Percentiles rank a stretch among this genome's conserved stretches.
Evolutionary conservation across 805 yeast species (phyloP).

Genomic region (Cyberlindnera subsufficiens): DNA sequence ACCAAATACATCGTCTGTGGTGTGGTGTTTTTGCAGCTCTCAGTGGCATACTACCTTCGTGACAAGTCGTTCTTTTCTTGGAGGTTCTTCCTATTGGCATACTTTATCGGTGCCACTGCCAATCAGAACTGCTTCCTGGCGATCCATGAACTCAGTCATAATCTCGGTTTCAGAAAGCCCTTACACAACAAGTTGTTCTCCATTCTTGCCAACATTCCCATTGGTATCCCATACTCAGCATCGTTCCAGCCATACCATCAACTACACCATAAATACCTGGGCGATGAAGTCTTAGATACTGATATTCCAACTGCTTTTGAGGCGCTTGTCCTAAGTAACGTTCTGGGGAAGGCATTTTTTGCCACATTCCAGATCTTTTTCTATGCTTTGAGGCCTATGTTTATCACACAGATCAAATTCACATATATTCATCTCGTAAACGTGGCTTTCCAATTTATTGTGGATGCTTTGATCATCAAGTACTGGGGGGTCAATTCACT

Average conservation of each 20-base stretch:
- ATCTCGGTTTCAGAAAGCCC: conserved; percentile 76
- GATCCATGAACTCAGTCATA: conserved; percentile 85
- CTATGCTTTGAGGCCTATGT: conserved; percentile 88
- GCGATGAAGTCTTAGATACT: conserved; percentile 78
- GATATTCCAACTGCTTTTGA: conserved; percentile 82
- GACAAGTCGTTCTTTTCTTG: conserved; percentile 45
- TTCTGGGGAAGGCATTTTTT: conserved; percentile 84
- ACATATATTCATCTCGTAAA: conserved; percentile 73
- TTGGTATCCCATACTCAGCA: conserved; percentile 87
- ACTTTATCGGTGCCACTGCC: conserved; percentile 79
- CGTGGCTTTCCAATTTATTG: conserved; percentile 46
- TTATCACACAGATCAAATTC: conserved; percentile 67
- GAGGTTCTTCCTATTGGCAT: conserved; percentile 59
- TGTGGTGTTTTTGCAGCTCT: conserved; percentile 65
- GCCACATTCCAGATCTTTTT: conserved; percentile 86
- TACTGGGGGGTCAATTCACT: conserved; percentile 62
- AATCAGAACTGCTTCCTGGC: conserved; percentile 82
- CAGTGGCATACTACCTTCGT: conserved; percentile 56
- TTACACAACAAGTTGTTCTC: conserved; percentile 71
- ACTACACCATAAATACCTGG: conserved; percentile 84
- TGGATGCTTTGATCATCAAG: conserved; percentile 52
- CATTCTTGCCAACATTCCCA: conserved; percentile 74
- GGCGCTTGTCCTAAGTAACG: conserved; percentile 65
- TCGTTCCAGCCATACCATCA: conserved; percentile 85
- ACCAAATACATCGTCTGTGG: conserved; percentile 70